A percentile compares a stretch with the other conserved stretches of the same genome.
phyloP scores from a whole-genome alignment of 2,329 filamentous ascomycete species.

The Zymoseptoria pseudotritici region DNA sequence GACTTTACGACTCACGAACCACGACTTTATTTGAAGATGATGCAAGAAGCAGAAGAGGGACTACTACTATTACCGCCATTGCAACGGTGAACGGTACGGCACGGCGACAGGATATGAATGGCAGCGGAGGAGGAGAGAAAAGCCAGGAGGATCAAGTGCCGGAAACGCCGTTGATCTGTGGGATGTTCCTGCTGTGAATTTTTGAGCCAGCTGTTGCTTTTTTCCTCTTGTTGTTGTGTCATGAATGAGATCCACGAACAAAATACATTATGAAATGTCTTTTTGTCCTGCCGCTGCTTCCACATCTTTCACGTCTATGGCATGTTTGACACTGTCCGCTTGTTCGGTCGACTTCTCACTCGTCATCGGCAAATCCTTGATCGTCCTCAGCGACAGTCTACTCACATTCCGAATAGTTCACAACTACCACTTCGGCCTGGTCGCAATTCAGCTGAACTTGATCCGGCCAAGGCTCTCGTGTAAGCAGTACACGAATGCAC shows the following conservation, averaged over 20 bases:
- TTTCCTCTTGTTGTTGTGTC: neutral
- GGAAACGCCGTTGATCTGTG: neutral
- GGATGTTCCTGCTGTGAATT: neutral
- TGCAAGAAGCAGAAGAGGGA: neutral
- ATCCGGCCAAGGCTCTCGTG: no score
- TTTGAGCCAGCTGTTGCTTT: neutral
- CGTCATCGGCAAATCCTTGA: no score
- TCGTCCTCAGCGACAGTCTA: no score
- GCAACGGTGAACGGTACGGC: neutral
- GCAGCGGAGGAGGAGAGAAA: no score
- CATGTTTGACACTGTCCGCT: no score
- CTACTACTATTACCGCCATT: neutral
- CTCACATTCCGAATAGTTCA: no score
- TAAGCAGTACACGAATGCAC: no score
- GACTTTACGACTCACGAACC: conserved; percentile 28
- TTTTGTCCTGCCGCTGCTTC: neutral
- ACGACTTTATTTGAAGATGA: conserved; percentile 16
- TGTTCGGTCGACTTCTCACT: no score
- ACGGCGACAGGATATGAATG: neutral
- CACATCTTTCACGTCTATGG: no score
- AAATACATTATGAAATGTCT: neutral
- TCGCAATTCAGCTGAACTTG: no score
- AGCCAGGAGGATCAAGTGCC: no score
- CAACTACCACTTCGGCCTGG: no score
- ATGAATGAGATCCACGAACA: neutral